Evolutionary conservation across 352 stramenopile genomes (phyloP), one percentile per base, ranked within the genome.

Genomic region (Globisporangium parvum): DNA sequence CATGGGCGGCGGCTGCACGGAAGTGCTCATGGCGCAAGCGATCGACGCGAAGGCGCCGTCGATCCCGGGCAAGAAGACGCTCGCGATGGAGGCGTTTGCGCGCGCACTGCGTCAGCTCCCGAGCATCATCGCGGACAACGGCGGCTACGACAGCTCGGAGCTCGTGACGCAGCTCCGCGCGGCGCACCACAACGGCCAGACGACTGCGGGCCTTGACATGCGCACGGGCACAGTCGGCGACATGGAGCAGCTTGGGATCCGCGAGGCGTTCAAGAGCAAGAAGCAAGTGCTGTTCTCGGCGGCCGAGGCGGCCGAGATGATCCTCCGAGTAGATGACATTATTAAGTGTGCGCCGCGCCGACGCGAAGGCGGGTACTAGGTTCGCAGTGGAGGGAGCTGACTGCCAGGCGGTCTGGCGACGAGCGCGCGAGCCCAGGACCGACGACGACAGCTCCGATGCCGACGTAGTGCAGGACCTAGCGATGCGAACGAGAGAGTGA

Each of bases 241-340:
- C 72, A 99, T 99, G 96, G 80, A 93, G 24, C 78, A 91, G 62
- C 73, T 99, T n/a, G 97, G 97, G 62, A 97, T 99, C 61, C 90
- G 92, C 54, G 98, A 99, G 71, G 82, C 87, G 21, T 88, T 95
- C 54, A 97, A 97, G 69, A 97, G 85, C 71, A 99, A 99, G 77
- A 86, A 97, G 61, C 93, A 99, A 65, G 96, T 99, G 60, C 71
- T 99, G 6, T 87, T 98, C 37, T 98, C 93, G 67, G 97, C 97
- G 1, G 93, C 94, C 9, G 98, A 99, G 75, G 97, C 98, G 4
- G 97, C 97, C 5, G 97, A 99, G 72, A 99, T 99, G 96, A 98
- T 99, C 75, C 77, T 99, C 59, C 85, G 98, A 67, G 96, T 99
- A 59, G 98, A 99, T 75, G 95, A 98, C 81, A 98, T 98, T 80